Conservation (phyloP, 2,329 filamentous ascomycete genomes). For the Capronia americana region DNA sequence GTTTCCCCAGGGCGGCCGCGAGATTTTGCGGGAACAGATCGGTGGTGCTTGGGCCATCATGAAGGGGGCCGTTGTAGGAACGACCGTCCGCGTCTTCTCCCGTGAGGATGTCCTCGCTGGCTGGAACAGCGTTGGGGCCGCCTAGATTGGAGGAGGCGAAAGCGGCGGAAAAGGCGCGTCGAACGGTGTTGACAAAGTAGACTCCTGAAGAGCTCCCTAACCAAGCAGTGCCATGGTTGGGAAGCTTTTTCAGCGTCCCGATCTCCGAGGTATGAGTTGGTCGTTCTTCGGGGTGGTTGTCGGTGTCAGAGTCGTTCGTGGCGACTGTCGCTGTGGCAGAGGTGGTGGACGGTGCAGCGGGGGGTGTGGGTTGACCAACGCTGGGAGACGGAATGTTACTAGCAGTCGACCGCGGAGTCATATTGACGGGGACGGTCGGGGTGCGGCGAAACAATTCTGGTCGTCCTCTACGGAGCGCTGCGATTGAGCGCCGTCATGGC, state of each 20-base stretch:
- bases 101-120: constrained; percentile 41
- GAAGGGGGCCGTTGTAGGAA: constrained; percentile 38
- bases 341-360: constrained; percentile 30
- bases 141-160: constrained; percentile 38
- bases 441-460: background rate
- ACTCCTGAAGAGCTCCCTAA: constrained; percentile 61
- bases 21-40: constrained; percentile 43
- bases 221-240: constrained; percentile 57
- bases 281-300: constrained; percentile 36
- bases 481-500: constrained; percentile 13
- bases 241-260: constrained; percentile 51
- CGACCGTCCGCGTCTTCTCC: constrained; percentile 40
- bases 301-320: constrained; percentile 36
- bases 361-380: constrained; percentile 34
- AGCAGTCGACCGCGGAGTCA: constrained; percentile 31
- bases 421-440: constrained; percentile 6
- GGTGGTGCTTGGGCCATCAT: constrained; percentile 33
- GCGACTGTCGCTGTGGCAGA: constrained; percentile 26
- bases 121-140: constrained; percentile 37
- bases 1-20: constrained; percentile 40
- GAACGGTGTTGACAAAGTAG: constrained; percentile 62
- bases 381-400: constrained; percentile 33
- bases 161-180: constrained; percentile 55
- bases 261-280: constrained; percentile 48
- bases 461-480: constrained; percentile 8